These are phyloP conservation scores for Termitomyces bulborhizus DNA, from an alignment of 768 basidiomycete genomes.

Conservation along the genomic window DNA sequence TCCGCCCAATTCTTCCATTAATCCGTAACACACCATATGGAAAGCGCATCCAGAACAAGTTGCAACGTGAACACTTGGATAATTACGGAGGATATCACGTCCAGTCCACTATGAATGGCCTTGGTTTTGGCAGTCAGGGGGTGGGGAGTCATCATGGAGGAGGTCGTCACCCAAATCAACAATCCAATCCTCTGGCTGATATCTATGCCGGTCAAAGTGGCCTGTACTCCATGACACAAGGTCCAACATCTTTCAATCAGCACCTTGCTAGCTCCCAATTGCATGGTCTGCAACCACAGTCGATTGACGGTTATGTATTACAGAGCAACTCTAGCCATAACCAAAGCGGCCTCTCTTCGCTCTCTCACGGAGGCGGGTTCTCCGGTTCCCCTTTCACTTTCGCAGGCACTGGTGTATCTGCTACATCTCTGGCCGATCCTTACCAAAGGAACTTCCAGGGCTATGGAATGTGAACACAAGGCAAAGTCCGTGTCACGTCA, in stretches of 20 bases:
- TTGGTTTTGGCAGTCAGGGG: constrained; percentile 52
- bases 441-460: constrained; percentile 61
- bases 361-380: constrained; percentile 51
- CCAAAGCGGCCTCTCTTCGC: constrained; percentile 48
- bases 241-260: constrained; percentile 53
- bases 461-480: constrained; percentile 66
- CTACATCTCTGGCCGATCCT: constrained; percentile 55
- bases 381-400: constrained; percentile 51
- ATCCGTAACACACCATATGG: constrained; percentile 99
- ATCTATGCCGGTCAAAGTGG: constrained; percentile 59
- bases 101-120: constrained; percentile 54
- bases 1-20: constrained; percentile 95
- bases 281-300: constrained; percentile 59
- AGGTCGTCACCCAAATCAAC: constrained; percentile 50
- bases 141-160: constrained; percentile 32
- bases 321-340: constrained; percentile 68
- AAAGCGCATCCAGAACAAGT: constrained; percentile 97
- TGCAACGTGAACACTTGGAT: constrained; percentile 90
- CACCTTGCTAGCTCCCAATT: constrained; percentile 45
- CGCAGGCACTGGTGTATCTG: constrained; percentile 48
- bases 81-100: constrained; percentile 54
- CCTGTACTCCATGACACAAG: constrained; percentile 53
- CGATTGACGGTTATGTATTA: constrained; percentile 78
- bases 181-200: constrained; percentile 51
- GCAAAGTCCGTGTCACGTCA: constrained; percentile 16